These are phyloP conservation scores for Leccinum subgranulosum DNA, from an alignment of 768 basidiomycete species.

Conservation along the genomic window DNA sequence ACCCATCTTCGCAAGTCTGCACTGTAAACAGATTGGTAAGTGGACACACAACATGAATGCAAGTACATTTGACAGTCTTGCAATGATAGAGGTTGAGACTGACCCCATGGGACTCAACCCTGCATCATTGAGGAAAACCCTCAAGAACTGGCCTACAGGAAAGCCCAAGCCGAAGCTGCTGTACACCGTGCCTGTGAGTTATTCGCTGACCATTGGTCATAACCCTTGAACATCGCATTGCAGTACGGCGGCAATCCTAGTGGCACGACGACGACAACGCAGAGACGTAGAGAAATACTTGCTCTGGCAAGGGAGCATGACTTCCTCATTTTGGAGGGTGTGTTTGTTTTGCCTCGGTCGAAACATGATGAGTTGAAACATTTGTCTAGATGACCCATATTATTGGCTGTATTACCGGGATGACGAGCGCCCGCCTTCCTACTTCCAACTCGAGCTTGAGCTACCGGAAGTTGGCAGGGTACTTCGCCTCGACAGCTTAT, in stretches of 20 bases:
- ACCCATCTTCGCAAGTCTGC: constrained; percentile 50
- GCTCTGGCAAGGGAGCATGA: constrained; percentile 62
- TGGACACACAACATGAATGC: constrained; percentile 6
- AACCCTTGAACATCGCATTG: background rate
- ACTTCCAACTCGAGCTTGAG: constrained; percentile 10
- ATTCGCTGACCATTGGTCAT: background rate
- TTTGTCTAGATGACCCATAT: constrained; percentile 18
- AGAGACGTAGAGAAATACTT: constrained; percentile 62
- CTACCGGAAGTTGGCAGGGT: constrained; percentile 33
- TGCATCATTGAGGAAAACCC: constrained; percentile 49
- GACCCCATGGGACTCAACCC: constrained; percentile 66
- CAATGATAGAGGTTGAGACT: constrained; percentile 58
- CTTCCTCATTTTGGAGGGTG: constrained; percentile 77
- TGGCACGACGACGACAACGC: constrained; percentile 65
- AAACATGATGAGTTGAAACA: background rate
- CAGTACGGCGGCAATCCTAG: constrained; percentile 80
- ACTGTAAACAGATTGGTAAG: constrained; percentile 52
- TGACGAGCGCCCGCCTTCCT: constrained; percentile 36
- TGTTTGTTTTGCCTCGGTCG: background rate
- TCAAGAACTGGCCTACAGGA: constrained; percentile 64
- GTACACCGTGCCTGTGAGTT: constrained; percentile 66
- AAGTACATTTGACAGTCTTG: background rate
- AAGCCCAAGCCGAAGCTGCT: constrained; percentile 69
- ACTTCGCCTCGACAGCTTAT: constrained; percentile 80
- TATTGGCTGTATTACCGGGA: constrained; percentile 58